Base-by-base conservation (phyloP, 768 basidiomycete species). In the Suillus sp. region DNA sequence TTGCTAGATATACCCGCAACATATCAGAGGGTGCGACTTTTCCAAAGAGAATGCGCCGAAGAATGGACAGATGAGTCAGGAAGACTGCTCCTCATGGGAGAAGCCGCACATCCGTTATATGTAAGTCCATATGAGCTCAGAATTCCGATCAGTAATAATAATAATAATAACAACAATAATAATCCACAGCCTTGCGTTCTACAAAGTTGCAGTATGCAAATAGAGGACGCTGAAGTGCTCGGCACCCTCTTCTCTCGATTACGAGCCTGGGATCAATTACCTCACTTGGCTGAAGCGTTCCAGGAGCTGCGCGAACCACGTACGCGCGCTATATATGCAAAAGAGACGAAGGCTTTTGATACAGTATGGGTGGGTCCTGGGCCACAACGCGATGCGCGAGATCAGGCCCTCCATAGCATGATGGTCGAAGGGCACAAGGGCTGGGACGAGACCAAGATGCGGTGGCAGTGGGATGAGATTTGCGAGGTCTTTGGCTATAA, bases 91-190 rank as follows among this genome's bases (percentile, higher is more conserved):
- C 69, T 88, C 38, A 80, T 87, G 51, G 83, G 87, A 55, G 86
- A 88, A 65, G 84, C 86, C 9, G 86, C 84, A 9, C 86, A 87
- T 73, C 84, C 88, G 7, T 75, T 84, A 65, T 75, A 84, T 74
- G 86, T 83, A 66, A 66, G 75, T 69, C 40, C 25, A 27, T 50
- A 32, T 38, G 7, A 11, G 22, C 14, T 60, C 34, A 0, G 32
- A 55, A 18, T 3, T 18, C 40, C 34, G 20, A 27, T 35, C 51
- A 10, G 38, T 66, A 10, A 65, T 57, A 20, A 30, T 8, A 34
- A 34, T 43, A 34, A 34, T 43, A 34, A 30, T 30, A 30, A 30
- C 65, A 13, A 64, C 55, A 20, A 30, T 8, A 34, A 34, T 43
- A 34, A 58, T 62, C 54, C 32, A 18, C 66, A 88, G 87, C 85